phyloP scores from a whole-genome alignment of 2,329 filamentous ascomycete genomes.

The Neonectria magnoliae region DNA sequence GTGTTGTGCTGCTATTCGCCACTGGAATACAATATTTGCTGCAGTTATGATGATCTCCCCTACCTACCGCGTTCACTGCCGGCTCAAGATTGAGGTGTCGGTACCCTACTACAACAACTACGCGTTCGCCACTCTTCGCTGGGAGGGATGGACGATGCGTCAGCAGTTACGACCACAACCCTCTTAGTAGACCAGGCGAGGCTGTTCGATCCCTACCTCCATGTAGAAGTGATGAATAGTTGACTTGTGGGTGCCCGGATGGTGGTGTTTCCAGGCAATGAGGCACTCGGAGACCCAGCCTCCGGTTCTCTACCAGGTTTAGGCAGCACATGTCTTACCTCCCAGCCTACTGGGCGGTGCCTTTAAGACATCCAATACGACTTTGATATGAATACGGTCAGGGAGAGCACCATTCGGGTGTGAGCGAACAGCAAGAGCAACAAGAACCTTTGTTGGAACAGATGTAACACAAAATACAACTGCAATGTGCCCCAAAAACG shows the following conservation, averaged over 20 bases:
- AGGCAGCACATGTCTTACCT: background rate
- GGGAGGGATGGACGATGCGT: slow-evolving; percentile 17
- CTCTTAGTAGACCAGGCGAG: background rate
- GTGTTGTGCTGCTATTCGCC: slow-evolving; percentile 1
- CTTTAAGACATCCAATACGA: background rate
- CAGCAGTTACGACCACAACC: slow-evolving; percentile 19
- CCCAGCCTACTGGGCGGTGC: background rate
- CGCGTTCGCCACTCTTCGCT: background rate
- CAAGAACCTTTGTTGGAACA: background rate
- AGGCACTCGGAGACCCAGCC: background rate
- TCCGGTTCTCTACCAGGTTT: background rate
- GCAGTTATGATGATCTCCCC: slow-evolving; percentile 12
- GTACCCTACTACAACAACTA: background rate
- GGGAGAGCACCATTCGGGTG: background rate
- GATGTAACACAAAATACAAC: background rate
- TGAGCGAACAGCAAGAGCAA: background rate
- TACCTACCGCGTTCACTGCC: background rate
- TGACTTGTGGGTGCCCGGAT: background rate
- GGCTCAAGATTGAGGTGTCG: slow-evolving; percentile 7
- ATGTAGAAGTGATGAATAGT: background rate
- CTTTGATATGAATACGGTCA: background rate
- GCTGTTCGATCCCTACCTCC: background rate
- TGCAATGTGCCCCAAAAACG: slow-evolving; percentile 10
- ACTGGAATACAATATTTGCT: slow-evolving; percentile 9
- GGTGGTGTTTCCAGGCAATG: background rate